Evolutionary conservation across 306 rosid genomes (phyloP), one percentile per base, ranked within the genome.

Genomic region (Quercus glauca): DNA sequence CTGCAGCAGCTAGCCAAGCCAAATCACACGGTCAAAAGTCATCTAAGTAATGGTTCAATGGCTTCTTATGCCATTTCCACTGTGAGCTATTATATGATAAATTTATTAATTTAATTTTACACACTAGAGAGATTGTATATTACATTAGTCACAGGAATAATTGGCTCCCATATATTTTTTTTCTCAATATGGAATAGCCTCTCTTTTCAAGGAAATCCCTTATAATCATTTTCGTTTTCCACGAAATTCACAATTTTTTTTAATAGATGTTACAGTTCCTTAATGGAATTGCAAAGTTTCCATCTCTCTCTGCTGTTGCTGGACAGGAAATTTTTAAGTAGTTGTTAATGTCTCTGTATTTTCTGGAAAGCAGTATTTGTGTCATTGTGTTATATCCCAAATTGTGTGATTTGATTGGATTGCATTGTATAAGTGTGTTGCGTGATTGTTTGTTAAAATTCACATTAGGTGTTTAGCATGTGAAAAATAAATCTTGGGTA

Each of bases 21-120:
- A 94, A 90, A 84, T 88, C 89, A 73, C 97, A 88, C 20, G 96
- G 90, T 86, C 90, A 87, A 56, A 94, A 86, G 78, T 88, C 91
- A 73, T 79, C 92, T 64, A 94, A 93, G 82, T 91, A 84, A 86
- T 86, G 70, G 64, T 78, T 29, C 56, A 81, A 72, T 43, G 77
- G 74, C 59, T 76, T 60, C 57, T 84, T 84, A 68, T 75, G 86
- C 73, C 64, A 23, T 64, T 37, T 2, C 28, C 43, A 26, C 28
- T 56, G 67, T 63, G 35, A 61, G n/a, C 20, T 77, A 11, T 29
- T 56, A 72, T 71, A 74, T 43, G 26, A 37, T 19, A 21, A 69
- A 12, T 79, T 70, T 67, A 73, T 83, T 86, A 81, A 75, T 90
- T 88, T 77, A 82, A 69, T 87, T 84, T 75, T 76, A 49, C 53